These are phyloP conservation scores for Polygonum maritimum DNA, from an alignment of 148 eudicot genomes.

Conservation along the genomic window DNA sequence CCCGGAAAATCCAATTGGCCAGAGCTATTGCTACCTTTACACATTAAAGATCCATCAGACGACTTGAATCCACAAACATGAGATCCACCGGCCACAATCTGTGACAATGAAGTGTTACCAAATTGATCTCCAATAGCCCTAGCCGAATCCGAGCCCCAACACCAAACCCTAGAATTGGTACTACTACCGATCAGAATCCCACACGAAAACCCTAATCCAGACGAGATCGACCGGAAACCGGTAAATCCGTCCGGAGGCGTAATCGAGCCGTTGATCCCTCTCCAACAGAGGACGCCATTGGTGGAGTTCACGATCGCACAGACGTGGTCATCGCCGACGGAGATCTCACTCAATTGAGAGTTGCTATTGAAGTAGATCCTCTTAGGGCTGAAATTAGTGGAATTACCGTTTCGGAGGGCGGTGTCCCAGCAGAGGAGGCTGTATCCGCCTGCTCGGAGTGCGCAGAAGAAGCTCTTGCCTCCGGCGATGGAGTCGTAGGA, in stretches of 20 bases:
- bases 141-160: slow-evolving; percentile 58
- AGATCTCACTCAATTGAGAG: slow-evolving; percentile 24
- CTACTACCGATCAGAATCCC: slow-evolving; percentile 31
- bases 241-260: not conserved
- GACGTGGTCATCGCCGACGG: slow-evolving; percentile 57
- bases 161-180: slow-evolving; percentile 21
- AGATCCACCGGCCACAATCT: slow-evolving; percentile 42
- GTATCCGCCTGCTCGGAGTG: slow-evolving; percentile 51
- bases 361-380: slow-evolving; percentile 35
- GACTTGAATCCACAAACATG: slow-evolving; percentile 67
- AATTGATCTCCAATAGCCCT: slow-evolving; percentile 30
- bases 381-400: slow-evolving; percentile 20
- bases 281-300: slow-evolving; percentile 20
- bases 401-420: not conserved
- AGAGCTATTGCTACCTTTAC: slow-evolving; percentile 37
- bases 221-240: slow-evolving; percentile 41
- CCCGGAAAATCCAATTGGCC: slow-evolving; percentile 34
- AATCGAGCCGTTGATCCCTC: slow-evolving; percentile 27
- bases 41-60: slow-evolving; percentile 36
- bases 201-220: slow-evolving; percentile 72
- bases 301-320: slow-evolving; percentile 37
- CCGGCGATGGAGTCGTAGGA: slow-evolving; percentile 65
- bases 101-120: slow-evolving; percentile 27
- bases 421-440: slow-evolving; percentile 66
- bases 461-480: slow-evolving; percentile 63